A percentile compares a stretch with the other conserved stretches of the same genome.
phyloP scores from a whole-genome alignment of 1,139 yeast species.

The Hanseniaspora gamundiae region DNA sequence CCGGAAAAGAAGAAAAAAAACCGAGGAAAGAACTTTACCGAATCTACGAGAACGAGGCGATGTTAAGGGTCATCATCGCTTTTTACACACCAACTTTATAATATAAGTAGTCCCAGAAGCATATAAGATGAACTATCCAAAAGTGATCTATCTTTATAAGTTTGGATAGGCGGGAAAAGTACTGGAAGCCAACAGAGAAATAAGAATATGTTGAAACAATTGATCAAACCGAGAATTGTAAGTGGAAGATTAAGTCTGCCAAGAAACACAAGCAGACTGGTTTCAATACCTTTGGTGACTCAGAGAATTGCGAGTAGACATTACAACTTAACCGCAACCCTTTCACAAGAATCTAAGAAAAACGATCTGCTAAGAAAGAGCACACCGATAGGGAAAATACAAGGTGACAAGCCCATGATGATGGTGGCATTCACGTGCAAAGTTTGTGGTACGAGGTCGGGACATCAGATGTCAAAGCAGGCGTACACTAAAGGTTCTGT shows the following conservation, averaged over 20 bases:
- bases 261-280: too few relatives aligned
- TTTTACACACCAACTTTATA: too few relatives aligned
- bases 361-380: neutral
- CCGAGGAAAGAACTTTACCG: neutral
- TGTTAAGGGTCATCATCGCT: too few relatives aligned
- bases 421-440: constrained; percentile 92
- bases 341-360: neutral
- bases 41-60: too few relatives aligned
- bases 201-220: neutral
- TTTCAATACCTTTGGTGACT: neutral
- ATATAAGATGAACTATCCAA: too few relatives aligned
- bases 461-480: constrained; percentile 82
- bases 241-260: too few relatives aligned
- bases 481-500: constrained; percentile 84
- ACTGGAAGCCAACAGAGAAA: too few relatives aligned
- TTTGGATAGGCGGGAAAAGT: too few relatives aligned
- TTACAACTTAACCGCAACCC: neutral
- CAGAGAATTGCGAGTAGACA: neutral
- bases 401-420: constrained; percentile 58
- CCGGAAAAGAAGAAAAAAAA: too few relatives aligned
- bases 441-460: constrained; percentile 69
- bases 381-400: constrained; percentile 18
- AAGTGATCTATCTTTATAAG: too few relatives aligned
- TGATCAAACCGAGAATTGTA: neutral
- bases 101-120: too few relatives aligned